phyloP scores from a whole-genome alignment of 2,329 filamentous ascomycete genomes.

The Ophiocordyceps camponoti-rufipedis region DNA sequence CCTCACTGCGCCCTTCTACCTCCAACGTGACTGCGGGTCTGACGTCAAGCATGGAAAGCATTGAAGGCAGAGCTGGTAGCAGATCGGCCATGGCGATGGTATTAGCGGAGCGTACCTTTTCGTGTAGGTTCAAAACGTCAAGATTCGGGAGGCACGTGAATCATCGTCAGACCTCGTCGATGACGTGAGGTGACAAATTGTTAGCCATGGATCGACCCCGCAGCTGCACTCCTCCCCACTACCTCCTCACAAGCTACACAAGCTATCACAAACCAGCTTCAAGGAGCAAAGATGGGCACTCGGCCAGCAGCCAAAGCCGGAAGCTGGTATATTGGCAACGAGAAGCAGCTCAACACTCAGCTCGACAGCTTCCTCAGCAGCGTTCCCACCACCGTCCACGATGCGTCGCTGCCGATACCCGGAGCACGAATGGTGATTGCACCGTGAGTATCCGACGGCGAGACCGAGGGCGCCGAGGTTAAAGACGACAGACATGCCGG shows the following conservation, averaged over 20 bases:
- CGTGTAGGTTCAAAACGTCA: no score
- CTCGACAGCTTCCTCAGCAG: conserved; percentile 57
- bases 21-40: no score
- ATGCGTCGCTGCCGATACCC: conserved; percentile 41
- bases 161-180: no score
- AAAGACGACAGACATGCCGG: conserved; percentile 58
- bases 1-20: no score
- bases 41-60: no score
- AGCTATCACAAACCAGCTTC: neutral
- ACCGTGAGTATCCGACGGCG: conserved; percentile 43
- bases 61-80: no score
- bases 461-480: neutral
- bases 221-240: neutral
- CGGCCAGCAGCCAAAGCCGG: conserved; percentile 56
- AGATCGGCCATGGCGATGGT: no score
- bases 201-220: no score
- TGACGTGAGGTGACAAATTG: no score
- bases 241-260: neutral
- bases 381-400: conserved; percentile 49
- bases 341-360: conserved; percentile 40
- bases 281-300: conserved; percentile 6
- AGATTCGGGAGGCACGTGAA: no score
- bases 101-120: no score
- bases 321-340: conserved; percentile 63
- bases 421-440: conserved; percentile 77